Evolutionary conservation across 352 stramenopile species (phyloP).

Genomic region (Phytopythium mirpurense): DNA sequence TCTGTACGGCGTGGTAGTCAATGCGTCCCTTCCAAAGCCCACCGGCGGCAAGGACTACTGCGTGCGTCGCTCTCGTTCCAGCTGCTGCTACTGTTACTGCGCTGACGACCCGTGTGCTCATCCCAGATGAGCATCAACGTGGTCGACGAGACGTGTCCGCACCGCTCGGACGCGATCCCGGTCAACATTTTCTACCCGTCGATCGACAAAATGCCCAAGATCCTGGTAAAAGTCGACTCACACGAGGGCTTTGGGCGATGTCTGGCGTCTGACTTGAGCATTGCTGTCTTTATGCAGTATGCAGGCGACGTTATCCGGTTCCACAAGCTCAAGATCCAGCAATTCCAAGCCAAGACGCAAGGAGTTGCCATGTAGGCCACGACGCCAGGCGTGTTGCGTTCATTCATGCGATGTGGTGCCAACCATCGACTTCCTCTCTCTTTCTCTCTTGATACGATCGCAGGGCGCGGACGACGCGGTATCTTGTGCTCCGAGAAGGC

Average conservation of each 20-base stretch:
- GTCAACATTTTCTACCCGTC: conserved; percentile 63
- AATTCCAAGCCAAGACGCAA: conserved; percentile 51
- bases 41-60: conserved; percentile 55
- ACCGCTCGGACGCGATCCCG: conserved; percentile 43
- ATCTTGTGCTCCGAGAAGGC: conserved; percentile 49
- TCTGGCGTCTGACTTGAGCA: neutral
- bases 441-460: neutral
- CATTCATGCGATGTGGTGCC: too few species aligned
- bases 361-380: conserved; percentile 40
- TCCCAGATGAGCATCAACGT: conserved; percentile 66
- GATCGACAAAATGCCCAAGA: conserved; percentile 54
- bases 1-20: conserved; percentile 70
- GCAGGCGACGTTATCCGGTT: conserved; percentile 77
- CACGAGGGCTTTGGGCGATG: neutral
- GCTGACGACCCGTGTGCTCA: too few species aligned
- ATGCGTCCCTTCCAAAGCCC: conserved; percentile 64
- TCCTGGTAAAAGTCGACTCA: conserved; percentile 29
- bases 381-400: neutral
- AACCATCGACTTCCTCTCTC: too few species aligned
- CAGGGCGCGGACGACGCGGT: conserved; percentile 38
- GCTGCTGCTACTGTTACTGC: neutral
- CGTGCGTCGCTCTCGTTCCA: conserved; percentile 28
- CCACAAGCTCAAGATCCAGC: conserved; percentile 68
- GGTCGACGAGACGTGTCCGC: conserved; percentile 54
- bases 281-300: conserved; percentile 21